Base-by-base conservation (phyloP, 495 filamentous ascomycete genomes). In the Durotheca rogersii region DNA sequence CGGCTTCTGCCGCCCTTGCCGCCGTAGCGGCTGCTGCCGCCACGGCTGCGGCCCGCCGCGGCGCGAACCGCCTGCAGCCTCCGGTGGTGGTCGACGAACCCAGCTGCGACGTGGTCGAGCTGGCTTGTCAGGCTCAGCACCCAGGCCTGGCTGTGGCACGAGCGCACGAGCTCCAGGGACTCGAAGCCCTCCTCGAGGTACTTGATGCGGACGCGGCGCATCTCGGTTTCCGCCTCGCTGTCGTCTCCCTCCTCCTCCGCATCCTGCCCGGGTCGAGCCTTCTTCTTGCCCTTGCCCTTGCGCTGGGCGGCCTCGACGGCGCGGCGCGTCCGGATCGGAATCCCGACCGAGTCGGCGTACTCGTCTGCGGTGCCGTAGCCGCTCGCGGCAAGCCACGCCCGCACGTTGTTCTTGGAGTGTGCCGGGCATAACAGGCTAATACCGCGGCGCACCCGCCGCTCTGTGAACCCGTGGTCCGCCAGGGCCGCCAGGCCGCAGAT, bases 401-500 rank as follows among this genome's bases (percentile, higher is more conserved):
- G 43, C 7, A 73, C 51, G 3, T 64, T 58, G 0, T 60, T 46
- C 29, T 49, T 54, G 18, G 58, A 58, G 15, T 52, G 35, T 2
- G 44, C 52, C 0, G 69, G 65, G 23, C 66, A 72, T 30, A 68
- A 39, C 18, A 75, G 51, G 7, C 53, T 65, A 16, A 72, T 47
- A 7, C 23, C 23, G 9, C 60, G 42, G 6, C 27, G 37, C 0
- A 61, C 59, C 0, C 31, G 30, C 1, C 58, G 47, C n/a, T 41
- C 34, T 2, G 51, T 30, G 39, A 56, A 65, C 10, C 69, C 71
- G 61, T 69, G 66, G n/a, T 64, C 60, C 6, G 49, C 44, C 3
- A 75, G 58, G 16, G 69, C 69, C 2, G 56, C 64, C 7, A 64
- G 66, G 3, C 72, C 71, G 47, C 60, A 60, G 19, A 75, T 64